Evolutionary conservation across 2,329 filamentous ascomycete genomes (phyloP).

Genomic region (Microdochium trichocladiopsis): DNA sequence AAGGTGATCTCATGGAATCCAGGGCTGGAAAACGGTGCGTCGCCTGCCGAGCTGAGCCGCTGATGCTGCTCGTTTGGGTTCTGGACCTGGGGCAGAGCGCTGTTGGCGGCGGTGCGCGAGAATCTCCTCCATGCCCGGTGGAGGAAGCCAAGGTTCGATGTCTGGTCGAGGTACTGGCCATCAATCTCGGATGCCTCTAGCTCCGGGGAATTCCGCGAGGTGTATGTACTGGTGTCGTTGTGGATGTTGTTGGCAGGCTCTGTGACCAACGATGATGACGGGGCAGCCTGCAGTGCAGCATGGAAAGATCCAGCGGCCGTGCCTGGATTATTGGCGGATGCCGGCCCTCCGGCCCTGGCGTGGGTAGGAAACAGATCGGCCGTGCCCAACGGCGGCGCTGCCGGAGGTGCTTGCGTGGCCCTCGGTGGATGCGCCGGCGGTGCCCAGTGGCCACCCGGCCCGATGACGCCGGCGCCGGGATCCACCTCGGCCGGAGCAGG

Average conservation of each 20-base stretch:
- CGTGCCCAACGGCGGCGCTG: no score
- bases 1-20: neutral
- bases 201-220: conserved; percentile 18
- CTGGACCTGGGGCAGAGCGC: conserved; percentile 7
- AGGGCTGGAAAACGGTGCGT: conserved; percentile 16
- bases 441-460: no score
- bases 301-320: no score
- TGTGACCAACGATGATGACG: conserved; percentile 1
- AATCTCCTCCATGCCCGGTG: conserved; percentile 45
- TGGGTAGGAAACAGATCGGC: no score
- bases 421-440: no score
- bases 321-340: no score
- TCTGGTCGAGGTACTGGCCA: conserved; percentile 47
- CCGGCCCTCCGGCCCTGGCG: no score
- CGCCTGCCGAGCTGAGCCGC: conserved; percentile 16
- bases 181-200: conserved; percentile 29
- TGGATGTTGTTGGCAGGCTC: neutral
- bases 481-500: conserved; percentile 14
- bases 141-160: conserved; percentile 48
- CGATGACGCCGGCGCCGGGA: neutral
- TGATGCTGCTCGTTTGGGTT: conserved; percentile 11
- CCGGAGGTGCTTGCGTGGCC: no score
- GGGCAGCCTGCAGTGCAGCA: conserved; percentile 1
- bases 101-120: conserved; percentile 23
- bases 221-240: conserved; percentile 1